Conservation (phyloP, 2,329 filamentous ascomycete species). For the Chaetomium olivaceum region DNA sequence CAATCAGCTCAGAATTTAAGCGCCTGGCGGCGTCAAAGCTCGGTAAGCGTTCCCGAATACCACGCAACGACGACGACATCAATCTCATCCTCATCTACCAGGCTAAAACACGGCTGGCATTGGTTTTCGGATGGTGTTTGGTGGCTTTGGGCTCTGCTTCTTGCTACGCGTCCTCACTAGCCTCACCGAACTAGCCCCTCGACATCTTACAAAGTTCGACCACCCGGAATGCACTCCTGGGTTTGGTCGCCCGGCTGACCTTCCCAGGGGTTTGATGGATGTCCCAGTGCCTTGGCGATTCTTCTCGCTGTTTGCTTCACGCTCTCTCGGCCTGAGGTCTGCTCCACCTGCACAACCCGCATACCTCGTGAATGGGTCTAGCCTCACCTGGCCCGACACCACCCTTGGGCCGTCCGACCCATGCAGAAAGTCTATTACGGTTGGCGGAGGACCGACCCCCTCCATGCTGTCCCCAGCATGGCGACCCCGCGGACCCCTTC, state of each 20-base stretch:
- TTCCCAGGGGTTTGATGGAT: neutral
- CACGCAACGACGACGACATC: neutral
- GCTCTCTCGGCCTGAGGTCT: slow-evolving; percentile 3
- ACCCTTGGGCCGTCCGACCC: neutral
- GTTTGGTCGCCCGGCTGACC: neutral
- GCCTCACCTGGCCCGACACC: neutral
- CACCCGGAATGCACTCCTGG: neutral
- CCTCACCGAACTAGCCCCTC: neutral
- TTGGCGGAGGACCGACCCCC: slow-evolving; percentile 1
- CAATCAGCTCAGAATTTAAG: slow-evolving; percentile 24
- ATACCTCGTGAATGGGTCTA: neutral
- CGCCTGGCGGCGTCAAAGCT: slow-evolving; percentile 12
- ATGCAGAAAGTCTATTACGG: neutral
- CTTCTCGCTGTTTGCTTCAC: neutral
- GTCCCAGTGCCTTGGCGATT: neutral
- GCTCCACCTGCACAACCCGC: neutral
- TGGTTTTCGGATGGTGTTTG: neutral
- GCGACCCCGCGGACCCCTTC: neutral
- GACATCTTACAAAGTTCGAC: neutral
- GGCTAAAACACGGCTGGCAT: neutral
- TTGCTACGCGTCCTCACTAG: neutral
- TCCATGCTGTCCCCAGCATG: neutral
- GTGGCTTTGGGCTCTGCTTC: neutral
- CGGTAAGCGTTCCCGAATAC: slow-evolving; percentile 12
- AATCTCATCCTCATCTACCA: neutral